These are phyloP conservation scores for Coniochaeta sp. DNA, from an alignment of 2,329 filamentous ascomycete species.

Conservation along the genomic window DNA sequence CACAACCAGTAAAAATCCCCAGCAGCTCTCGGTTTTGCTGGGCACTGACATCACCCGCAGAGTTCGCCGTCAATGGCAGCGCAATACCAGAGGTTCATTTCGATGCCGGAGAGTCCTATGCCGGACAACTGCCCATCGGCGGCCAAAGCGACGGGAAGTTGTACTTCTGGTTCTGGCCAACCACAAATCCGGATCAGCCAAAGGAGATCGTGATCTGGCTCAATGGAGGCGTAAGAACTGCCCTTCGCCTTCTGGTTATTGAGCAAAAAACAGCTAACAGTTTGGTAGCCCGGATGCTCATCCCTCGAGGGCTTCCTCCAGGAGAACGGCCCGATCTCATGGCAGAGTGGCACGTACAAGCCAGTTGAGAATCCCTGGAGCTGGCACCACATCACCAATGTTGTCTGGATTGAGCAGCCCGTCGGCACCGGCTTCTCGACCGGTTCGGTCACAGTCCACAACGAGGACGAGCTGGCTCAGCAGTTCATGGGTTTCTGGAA, in stretches of 20 bases:
- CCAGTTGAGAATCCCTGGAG: constrained; percentile 58
- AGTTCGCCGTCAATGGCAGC: constrained; percentile 54
- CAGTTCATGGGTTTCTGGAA: constrained; percentile 70
- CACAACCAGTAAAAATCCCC: background rate
- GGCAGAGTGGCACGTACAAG: constrained; percentile 58
- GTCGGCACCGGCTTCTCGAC: constrained; percentile 58
- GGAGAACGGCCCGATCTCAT: constrained; percentile 65
- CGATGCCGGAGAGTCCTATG: constrained; percentile 57
- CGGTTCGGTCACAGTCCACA: constrained; percentile 52
- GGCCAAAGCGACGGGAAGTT: constrained; percentile 36
- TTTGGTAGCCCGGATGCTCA: constrained; percentile 36
- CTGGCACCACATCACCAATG: constrained; percentile 66
- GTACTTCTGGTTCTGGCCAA: constrained; percentile 60
- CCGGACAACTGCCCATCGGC: constrained; percentile 50
- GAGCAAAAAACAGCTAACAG: background rate
- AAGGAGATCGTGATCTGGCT: constrained; percentile 54
- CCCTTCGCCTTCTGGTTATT: background rate
- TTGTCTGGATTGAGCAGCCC: constrained; percentile 65
- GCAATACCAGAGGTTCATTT: constrained; percentile 58
- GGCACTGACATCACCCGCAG: constrained; percentile 21
- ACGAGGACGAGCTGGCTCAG: constrained; percentile 55
- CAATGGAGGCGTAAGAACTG: constrained; percentile 34
- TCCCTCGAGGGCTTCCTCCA: constrained; percentile 62
- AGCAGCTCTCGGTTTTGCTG: no score
- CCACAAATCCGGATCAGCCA: constrained; percentile 33